Base-by-base conservation (phyloP, 1,284 basidiomycete genomes). In the Rhodotorula sp. region DNA sequence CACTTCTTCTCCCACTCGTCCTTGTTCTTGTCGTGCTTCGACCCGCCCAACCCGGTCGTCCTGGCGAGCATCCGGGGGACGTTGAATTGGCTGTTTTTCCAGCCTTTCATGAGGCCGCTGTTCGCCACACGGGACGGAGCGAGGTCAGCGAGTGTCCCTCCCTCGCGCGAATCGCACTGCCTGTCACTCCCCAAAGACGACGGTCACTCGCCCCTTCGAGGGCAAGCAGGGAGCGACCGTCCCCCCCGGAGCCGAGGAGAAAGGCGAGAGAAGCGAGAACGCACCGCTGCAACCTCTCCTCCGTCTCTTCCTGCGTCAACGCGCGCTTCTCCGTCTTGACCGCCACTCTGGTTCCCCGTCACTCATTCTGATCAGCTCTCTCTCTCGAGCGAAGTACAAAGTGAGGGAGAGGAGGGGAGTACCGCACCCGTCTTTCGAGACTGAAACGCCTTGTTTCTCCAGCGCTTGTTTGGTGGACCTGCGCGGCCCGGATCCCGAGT, bases 11-110 rank as follows among this genome's bases (percentile, higher is more conserved):
- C 73, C 65, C 67, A 70, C 26, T 74, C 68, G 13, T 56, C 34
- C 59, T 59, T 61, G 31, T 66, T 59, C 70, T 74, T 74, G 67
- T 74, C 73, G 59, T 74, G 70, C 53, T 31, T 53, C 18, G 59
- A 66, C 10, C 68, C 72, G 18, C 64, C 60, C 28, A 74, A 47
- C 40, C 72, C 69, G 11, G 64, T 69, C 37, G 65, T 61, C 60
- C 71, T 74, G 56, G 53, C 44, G 9, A 74, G 60, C 8, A 66
- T 28, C 60, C 65, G 69, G 9, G 68, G 70, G 1, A 74, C 70
- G 15, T 69, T 50, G 57, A 74, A 74, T 7, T 70, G 64, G 13
- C 67, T 48, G 0, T 57, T 20, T 30, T 74, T 74, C 73, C 73
- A 74, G 15, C 67, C 73, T 44, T 68, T 62, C 73, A 70, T 73